A percentile compares a stretch with the other conserved stretches of the same genome.
phyloP scores from a whole-genome alignment of 1,139 yeast genomes.

The Lodderomyces oxycetoniae region DNA sequence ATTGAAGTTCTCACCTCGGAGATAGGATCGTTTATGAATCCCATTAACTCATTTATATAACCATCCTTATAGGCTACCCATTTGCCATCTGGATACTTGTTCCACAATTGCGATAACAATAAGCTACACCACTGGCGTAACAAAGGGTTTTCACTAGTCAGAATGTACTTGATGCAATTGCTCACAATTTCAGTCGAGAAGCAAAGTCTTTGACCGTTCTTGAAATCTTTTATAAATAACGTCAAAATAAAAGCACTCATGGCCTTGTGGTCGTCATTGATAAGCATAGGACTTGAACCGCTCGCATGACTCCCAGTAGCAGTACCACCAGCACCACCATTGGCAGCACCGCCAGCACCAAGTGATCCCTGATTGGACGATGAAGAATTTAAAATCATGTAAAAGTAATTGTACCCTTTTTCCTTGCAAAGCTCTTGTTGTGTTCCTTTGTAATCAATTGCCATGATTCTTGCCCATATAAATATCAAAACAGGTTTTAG shows the following conservation, averaged over 20 bases:
- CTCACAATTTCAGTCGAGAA: constrained; percentile 68
- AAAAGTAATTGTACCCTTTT: constrained; percentile 84
- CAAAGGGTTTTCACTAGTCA: constrained; percentile 75
- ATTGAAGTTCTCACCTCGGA: constrained; percentile 94
- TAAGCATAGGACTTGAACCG: constrained; percentile 24
- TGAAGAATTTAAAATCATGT: constrained; percentile 54
- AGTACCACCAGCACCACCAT: constrained; percentile 13
- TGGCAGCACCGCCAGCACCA: constrained; percentile 17
- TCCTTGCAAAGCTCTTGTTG: constrained; percentile 92
- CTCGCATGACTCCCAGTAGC: constrained; percentile 5
- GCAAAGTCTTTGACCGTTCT: constrained; percentile 75
- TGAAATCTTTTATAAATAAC: constrained; percentile 74
- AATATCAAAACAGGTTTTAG: constrained; percentile 89
- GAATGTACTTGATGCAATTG: constrained; percentile 63
- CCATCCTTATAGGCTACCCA: constrained; percentile 68
- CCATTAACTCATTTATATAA: constrained; percentile 50
- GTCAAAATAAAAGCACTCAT: constrained; percentile 91
- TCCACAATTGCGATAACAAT: constrained; percentile 74
- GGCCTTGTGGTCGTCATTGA: constrained; percentile 82
- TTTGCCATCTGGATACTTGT: constrained; percentile 69
- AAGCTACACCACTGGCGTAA: constrained; percentile 90
- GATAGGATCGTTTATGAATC: constrained; percentile 75
- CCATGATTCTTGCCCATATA: constrained; percentile 97
- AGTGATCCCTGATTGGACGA: constrained; percentile 11
- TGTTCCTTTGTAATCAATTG: constrained; percentile 84